Evolutionary conservation across 2,329 filamentous ascomycete species (phyloP), one percentile per base, ranked within the genome.

Genomic region (Colletotrichum orbiculare): DNA sequence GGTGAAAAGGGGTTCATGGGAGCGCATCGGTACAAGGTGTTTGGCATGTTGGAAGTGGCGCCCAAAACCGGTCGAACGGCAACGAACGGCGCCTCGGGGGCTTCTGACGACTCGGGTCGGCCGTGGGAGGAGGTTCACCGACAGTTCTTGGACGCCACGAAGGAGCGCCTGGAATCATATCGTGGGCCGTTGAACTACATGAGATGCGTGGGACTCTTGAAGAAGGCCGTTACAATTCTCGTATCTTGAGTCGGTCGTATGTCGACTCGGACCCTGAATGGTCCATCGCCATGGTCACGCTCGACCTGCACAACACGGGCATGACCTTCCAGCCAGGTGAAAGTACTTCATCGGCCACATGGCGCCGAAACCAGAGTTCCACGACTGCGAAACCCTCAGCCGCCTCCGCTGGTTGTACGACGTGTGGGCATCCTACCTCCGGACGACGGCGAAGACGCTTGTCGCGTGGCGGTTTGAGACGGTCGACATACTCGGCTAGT

Each of bases 1-100:
- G 84, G 84, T 1, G 83, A 86, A 67, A 77, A 83, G 17, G 84
- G 84, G 0, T 86, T 86, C 69, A 85, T 86, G 83, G 83, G 84
- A 6, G 82, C 80, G 0, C 84, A 87, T 68, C 74, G 83, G n/a
- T 85, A 86, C 71, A 86, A 86, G 69, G 84, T 86, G 5, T 86
- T 85, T 67, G 84, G 83, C 1, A 82, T 86, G 35, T 78, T 86
- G 0, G 83, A 86, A 62, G 80, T 85, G 12, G 83, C 83, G 1
- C 81, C 78, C 45, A 86, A 86, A 71, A 83, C 82, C 0, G 83
- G 84, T 2, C 77, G 84, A 4, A 82, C 83, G 0, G 83, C 81
- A 64, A 85, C 83, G 0, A 86, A 86, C 55, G 83, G 84, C 2
- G 75, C 78, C 12, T 84, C 83, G 2, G 84, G 83, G 0, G 78